Evolutionary conservation across 495 filamentous ascomycete species (phyloP).

Genomic region (Jackrogersella multiformis): DNA sequence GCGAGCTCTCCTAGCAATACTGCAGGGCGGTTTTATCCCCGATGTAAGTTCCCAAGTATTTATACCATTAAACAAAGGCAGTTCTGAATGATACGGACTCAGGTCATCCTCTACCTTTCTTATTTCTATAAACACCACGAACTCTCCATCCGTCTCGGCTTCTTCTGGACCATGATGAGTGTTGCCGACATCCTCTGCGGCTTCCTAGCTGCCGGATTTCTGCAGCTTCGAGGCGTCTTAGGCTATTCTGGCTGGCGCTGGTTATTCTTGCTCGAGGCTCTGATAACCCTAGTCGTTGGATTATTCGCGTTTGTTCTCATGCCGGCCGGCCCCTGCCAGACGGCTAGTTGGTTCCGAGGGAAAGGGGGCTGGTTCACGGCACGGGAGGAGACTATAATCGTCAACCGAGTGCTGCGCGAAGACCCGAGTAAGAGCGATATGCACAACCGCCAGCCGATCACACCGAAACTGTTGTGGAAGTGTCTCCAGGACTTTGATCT

Average conservation of each 20-base stretch:
- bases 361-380: constrained; percentile 77
- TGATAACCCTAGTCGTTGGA: constrained; percentile 70
- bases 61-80: neutral
- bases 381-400: constrained; percentile 72
- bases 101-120: constrained; percentile 38
- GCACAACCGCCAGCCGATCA: constrained; percentile 70
- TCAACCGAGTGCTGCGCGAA: constrained; percentile 76
- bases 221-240: constrained; percentile 68
- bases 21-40: constrained; percentile 74
- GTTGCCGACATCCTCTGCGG: constrained; percentile 70
- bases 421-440: constrained; percentile 73
- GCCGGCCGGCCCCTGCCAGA: constrained; percentile 76
- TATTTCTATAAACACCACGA: constrained; percentile 49
- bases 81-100: constrained; percentile 11
- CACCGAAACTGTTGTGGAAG: constrained; percentile 65
- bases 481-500: constrained; percentile 76
- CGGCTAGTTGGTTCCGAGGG: constrained; percentile 64
- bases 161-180: constrained; percentile 72
- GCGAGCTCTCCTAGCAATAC: constrained; percentile 70
- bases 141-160: constrained; percentile 51
- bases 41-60: constrained; percentile 34
- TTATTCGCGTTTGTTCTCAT: constrained; percentile 72
- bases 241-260: constrained; percentile 76
- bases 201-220: constrained; percentile 74
- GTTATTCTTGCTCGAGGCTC: constrained; percentile 67